phyloP scores from a whole-genome alignment of 108 stramenopile genomes.

The Phaeodactylum tricornutum region DNA sequence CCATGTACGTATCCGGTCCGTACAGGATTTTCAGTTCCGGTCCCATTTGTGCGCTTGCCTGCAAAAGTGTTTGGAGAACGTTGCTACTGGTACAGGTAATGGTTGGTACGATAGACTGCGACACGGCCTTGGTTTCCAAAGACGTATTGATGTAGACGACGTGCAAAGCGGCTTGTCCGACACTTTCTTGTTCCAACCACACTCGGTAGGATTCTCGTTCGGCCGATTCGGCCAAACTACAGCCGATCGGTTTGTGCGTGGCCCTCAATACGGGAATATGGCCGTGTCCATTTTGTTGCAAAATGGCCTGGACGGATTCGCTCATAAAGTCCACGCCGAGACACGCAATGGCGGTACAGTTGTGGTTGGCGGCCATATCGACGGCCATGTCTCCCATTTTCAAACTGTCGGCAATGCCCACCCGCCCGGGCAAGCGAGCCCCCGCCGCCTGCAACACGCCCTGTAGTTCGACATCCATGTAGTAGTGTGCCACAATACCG shows the following conservation, averaged over 20 bases:
- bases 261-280: constrained; percentile 85
- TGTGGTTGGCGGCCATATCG: constrained; percentile 54
- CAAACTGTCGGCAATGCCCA: constrained; percentile 88
- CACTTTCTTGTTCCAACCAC: constrained; percentile 51
- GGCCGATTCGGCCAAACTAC: constrained; percentile 86
- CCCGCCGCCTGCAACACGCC: constrained; percentile 69
- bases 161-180: constrained; percentile 44
- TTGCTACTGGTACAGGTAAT: constrained; percentile 92
- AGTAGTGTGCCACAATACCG: constrained; percentile 93
- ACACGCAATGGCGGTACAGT: constrained; percentile 53
- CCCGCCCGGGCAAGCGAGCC: constrained; percentile 24
- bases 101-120: constrained; percentile 73
- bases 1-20: constrained; percentile 97
- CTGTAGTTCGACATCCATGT: constrained; percentile 97
- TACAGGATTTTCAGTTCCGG: constrained; percentile 65
- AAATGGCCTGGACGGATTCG: constrained; percentile 79
- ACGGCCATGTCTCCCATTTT: constrained; percentile 94
- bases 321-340: constrained; percentile 96
- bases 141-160: constrained; percentile 96
- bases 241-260: constrained; percentile 62
- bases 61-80: constrained; percentile 85
- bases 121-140: constrained; percentile 85
- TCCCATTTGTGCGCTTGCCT: constrained; percentile 73
- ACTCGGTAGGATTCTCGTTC: constrained; percentile 75
- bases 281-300: constrained; percentile 57